Evolutionary conservation across 371 early-diverging fungal species (phyloP), one percentile per base, ranked within the genome.

Genomic region (Lichtheimia ornata): DNA sequence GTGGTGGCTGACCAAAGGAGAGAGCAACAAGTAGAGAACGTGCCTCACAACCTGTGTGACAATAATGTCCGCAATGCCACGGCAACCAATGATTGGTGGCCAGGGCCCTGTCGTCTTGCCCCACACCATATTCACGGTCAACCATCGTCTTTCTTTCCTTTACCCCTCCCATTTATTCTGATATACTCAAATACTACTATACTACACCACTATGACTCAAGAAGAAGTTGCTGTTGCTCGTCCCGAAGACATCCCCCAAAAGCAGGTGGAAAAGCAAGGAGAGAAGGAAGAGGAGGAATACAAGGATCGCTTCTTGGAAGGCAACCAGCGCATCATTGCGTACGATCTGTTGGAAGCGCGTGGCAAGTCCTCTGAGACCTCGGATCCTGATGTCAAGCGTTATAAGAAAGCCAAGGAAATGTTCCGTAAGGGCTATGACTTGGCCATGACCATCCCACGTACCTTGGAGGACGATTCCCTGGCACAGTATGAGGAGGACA

Each of bases 291-390:
- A 67, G 58, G 69, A 57, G 15, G 71, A 71, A 53, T 77, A 81
- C 58, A 71, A 81, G 64, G 82, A 81, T 67, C 82, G 78, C 22
- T 81, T 76, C 68, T 62, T 81, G 59, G 77, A 81, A 61, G 79
- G 82, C 7, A 70, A 71, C 55, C 72, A 76, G 43, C 76, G 75
- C 61, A 66, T 84, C 67, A 79, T 83, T 49, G 82, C 82, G 58
- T 88, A 82, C 66, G 88, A 88, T 70, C 74, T 88, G 27, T 69
- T 88, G 56, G 84, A 83, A 70, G 72, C 73, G 44, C 81, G 82
- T 42, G 81, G 79, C 63, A 85, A 79, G 59, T 63, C 74, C 53
- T 73, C 72, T 56, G 82, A 84, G 66, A 83, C 82, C 17, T 70
- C 72, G 28, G 86, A 88, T 66, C 88, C 88, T 58, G 78, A 81